These are phyloP conservation scores for Rutidosis leptorrhynchoides DNA, from an alignment of 129 eudicot species.

Conservation along the genomic window DNA sequence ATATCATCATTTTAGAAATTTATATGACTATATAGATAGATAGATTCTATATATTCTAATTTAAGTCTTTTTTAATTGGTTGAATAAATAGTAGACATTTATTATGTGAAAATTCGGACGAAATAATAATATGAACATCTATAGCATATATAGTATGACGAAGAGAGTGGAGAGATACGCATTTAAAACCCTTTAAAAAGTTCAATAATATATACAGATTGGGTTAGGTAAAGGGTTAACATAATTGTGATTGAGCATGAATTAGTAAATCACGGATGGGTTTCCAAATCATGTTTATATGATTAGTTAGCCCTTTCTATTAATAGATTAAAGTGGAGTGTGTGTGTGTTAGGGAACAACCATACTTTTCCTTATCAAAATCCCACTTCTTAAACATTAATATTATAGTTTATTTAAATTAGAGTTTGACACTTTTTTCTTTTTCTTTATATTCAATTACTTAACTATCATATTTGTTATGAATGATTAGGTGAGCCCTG, in stretches of 20 bases:
- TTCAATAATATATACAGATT: no score
- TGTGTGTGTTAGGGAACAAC: slow-evolving; percentile 39
- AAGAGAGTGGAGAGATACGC: no score
- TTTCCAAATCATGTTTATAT: slow-evolving; percentile 25
- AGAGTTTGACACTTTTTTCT: neutral
- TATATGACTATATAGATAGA: no score
- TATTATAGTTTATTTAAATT: neutral
- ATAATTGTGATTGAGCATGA: slow-evolving; percentile 17
- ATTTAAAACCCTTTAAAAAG: no score
- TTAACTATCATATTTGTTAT: neutral
- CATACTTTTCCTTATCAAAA: slow-evolving; percentile 31
- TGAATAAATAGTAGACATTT: no score
- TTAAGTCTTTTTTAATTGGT: no score
- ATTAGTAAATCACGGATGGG: slow-evolving; percentile 18
- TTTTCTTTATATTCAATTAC: neutral
- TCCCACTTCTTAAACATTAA: slow-evolving; percentile 25
- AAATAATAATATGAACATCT: no score
- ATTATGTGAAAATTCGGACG: no score
- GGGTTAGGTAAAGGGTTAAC: slow-evolving; percentile 25
- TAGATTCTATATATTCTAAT: no score
- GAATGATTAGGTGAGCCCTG: no score
- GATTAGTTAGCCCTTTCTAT: slow-evolving; percentile 25
- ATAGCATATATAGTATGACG: no score
- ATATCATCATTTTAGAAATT: no score
- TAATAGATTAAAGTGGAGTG: slow-evolving; percentile 31